Evolutionary conservation across 2,329 filamentous ascomycete species (phyloP).

Genomic region (Whalleya microplaca): DNA sequence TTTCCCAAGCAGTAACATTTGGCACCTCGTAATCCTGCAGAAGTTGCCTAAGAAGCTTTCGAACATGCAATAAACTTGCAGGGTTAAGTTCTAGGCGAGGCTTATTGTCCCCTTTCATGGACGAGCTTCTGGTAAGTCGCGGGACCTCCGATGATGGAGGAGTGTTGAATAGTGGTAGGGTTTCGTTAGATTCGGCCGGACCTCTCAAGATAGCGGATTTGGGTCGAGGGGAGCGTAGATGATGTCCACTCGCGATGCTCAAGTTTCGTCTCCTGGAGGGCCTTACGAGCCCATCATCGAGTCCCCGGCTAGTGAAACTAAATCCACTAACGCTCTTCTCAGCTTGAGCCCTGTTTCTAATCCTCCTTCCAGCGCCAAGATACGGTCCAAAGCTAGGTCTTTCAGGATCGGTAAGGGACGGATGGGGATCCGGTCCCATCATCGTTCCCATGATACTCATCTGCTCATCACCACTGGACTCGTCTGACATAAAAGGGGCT

Average conservation of each 20-base stretch:
- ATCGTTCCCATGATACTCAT: conserved; percentile 81
- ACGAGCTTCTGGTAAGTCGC: conserved; percentile 75
- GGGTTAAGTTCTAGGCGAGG: conserved; percentile 84
- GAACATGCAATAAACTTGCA: conserved; percentile 86
- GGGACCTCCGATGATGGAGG: conserved; percentile 46
- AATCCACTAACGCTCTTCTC: conserved; percentile 77
- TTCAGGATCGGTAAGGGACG: conserved; percentile 74
- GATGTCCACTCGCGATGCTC: conserved; percentile 78
- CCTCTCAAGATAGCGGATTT: conserved; percentile 62
- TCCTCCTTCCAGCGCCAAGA: conserved; percentile 73
- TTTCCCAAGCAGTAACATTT: conserved; percentile 81
- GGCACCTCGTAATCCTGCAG: conserved; percentile 76
- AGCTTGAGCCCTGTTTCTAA: conserved; percentile 67
- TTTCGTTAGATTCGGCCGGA: conserved; percentile 55
- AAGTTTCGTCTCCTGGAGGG: conserved; percentile 76
- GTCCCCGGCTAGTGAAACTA: conserved; percentile 69
- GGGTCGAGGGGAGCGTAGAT: conserved; percentile 74
- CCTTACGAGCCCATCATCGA: conserved; percentile 67
- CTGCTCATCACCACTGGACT: conserved; percentile 90
- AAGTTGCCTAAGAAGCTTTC: conserved; percentile 81
- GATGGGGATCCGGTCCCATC: conserved; percentile 66
- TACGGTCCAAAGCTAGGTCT: conserved; percentile 73
- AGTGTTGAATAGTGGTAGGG: conserved; percentile 52
- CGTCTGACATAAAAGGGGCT: conserved; percentile 94
- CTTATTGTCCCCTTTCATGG: conserved; percentile 74